Evolutionary conservation across 331 rosid species (phyloP), one percentile per base, ranked within the genome.

Genomic region (Arachis monticola): DNA sequence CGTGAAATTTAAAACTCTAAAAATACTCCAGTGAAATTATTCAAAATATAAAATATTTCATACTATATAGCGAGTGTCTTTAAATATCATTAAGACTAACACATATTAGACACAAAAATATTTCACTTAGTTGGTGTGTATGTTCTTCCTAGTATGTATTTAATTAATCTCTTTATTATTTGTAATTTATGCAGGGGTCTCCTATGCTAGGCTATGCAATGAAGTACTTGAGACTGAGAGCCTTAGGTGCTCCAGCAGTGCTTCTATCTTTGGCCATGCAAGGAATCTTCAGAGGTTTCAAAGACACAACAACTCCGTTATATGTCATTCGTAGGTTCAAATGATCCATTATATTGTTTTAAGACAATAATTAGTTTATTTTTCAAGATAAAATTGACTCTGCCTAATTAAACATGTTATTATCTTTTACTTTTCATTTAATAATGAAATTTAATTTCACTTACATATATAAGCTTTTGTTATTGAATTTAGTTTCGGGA

Each of bases 181-280:
- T 78, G 3, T 83, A 12, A 3, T 30, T 57, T 78, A 50, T 79
- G 62, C 66, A 95, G 97, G 83, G 41, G 64, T 95, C 99, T 53
- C 96, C 97, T n/a, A 92, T 95, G 99, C 72, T 92, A 60, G 62
- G 8, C 11, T 97, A 97, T 9, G 96, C 97, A 50, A 71, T 72
- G 61, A 85, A 84, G 82, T 95, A 90, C 90, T 80, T 95, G 80
- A 85, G 77, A 55, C 73, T 93, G 83, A 83, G 97, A 64, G 70
- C 99, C 42, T 79, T 95, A 42, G 97, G 99, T 72, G 97, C 99
- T 72, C 97, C 97, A 40, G 97, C 99, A 8, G 96, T 92, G 78
- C 99, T 95, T 87, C 96, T 95, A 14, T 88, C 97, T 10, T 81
- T 95, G 77, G 97, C 99, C 61, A 95, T 95, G 96, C 99, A 95